Evolutionary conservation across 2,329 filamentous ascomycete species (phyloP).

Genomic region (Xylariaceae sp.): DNA sequence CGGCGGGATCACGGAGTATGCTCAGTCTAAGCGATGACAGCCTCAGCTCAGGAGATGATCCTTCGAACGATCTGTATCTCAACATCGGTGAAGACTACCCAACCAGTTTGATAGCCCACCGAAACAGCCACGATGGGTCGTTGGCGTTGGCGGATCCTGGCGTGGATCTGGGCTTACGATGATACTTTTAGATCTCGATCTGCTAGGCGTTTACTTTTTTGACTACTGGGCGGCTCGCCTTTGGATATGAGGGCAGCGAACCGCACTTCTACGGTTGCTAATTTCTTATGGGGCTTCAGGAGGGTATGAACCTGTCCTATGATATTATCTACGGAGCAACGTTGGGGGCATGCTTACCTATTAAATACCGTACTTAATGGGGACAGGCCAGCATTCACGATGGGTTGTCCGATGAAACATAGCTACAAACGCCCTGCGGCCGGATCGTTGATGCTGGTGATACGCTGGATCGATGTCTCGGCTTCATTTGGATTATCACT

Average conservation of each 20-base stretch:
- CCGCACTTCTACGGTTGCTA: conserved; percentile 1
- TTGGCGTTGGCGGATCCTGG: conserved; percentile 26
- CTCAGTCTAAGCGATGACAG: conserved; percentile 56
- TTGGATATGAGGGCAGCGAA: not conserved
- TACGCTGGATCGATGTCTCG: no score
- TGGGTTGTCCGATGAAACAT: not conserved
- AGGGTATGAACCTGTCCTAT: not conserved
- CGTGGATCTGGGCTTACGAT: conserved; percentile 25
- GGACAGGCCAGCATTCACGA: not conserved
- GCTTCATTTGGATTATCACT: no score
- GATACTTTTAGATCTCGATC: conserved; percentile 7
- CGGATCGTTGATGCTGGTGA: no score
- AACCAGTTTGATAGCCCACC: conserved; percentile 20
- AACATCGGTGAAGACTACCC: conserved; percentile 40
- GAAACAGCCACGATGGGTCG: conserved; percentile 27
- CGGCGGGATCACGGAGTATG: conserved; percentile 48
- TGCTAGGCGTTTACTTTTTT: not conserved
- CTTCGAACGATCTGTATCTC: conserved; percentile 45
- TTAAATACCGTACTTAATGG: no score
- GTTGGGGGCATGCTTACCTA: not conserved
- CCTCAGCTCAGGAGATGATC: conserved; percentile 53
- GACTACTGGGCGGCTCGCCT: not conserved
- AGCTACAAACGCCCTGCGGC: no score
- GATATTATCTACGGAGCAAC: not conserved
- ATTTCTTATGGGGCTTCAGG: not conserved